Percentiles rank a stretch among this genome's conserved stretches.
Evolutionary conservation across 768 basidiomycete genomes (phyloP).

Genomic region (Pleurotus citrinopileatus): DNA sequence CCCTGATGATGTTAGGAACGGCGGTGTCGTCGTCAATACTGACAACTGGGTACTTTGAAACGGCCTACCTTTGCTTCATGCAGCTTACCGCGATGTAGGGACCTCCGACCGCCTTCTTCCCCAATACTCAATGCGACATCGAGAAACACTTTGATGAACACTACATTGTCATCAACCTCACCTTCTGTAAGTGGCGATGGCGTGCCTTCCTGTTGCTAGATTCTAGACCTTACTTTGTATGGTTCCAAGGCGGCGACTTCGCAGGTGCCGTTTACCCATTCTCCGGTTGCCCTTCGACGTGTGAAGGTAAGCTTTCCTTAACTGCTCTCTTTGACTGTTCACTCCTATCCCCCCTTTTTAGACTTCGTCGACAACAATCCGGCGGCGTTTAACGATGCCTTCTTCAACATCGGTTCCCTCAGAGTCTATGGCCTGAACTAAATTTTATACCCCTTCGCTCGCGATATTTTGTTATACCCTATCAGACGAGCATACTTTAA

Average conservation of each 20-base stretch:
- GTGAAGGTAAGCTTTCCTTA: conserved; percentile 42
- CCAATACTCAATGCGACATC: conserved; percentile 56
- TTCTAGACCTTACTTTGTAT: background rate
- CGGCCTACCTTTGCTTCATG: background rate
- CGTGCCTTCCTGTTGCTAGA: background rate
- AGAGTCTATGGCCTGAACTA: conserved; percentile 30
- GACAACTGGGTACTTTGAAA: conserved; percentile 42
- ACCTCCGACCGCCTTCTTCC: conserved; percentile 59
- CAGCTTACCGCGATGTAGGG: no score
- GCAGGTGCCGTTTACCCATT: conserved; percentile 44
- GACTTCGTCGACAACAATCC: conserved; percentile 70
- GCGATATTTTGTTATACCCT: no score
- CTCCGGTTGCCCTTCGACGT: conserved; percentile 53
- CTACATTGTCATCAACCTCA: conserved; percentile 60
- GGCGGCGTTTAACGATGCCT: conserved; percentile 61
- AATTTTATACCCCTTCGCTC: no score
- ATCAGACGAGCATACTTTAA: no score
- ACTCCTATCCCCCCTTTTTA: conserved; percentile 19
- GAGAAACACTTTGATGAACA: conserved; percentile 48
- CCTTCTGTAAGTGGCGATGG: conserved; percentile 26
- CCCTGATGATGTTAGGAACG: conserved; percentile 44
- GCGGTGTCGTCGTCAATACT: conserved; percentile 42
- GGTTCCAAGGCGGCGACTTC: conserved; percentile 50
- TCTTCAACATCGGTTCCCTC: conserved; percentile 67
- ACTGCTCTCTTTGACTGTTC: background rate